These are phyloP conservation scores for Vanrija humicola DNA, from an alignment of 1,284 basidiomycete genomes.

Conservation along the genomic window DNA sequence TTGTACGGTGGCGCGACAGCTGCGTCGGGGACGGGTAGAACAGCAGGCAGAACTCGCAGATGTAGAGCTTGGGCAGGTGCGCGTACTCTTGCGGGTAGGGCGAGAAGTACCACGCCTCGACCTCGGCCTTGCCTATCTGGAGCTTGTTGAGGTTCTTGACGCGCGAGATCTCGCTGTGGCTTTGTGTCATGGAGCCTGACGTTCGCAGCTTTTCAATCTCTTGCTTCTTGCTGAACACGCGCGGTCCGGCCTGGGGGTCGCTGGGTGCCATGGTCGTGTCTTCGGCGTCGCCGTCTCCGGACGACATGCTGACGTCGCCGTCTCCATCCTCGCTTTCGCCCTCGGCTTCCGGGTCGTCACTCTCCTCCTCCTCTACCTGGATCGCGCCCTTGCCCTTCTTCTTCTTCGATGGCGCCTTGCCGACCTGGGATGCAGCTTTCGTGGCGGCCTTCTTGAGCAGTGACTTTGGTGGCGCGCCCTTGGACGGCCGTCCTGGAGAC, in stretches of 20 bases:
- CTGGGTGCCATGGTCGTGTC: slow-evolving; percentile 45
- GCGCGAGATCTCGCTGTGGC: slow-evolving; percentile 90
- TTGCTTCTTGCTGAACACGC: slow-evolving; percentile 85
- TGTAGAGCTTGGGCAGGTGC: slow-evolving; percentile 87
- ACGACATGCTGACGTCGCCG: slow-evolving; percentile 55
- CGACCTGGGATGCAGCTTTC: slow-evolving; percentile 55
- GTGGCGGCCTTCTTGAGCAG: slow-evolving; percentile 71
- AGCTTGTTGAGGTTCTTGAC: slow-evolving; percentile 98
- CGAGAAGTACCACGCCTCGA: slow-evolving; percentile 99
- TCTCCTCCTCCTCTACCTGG: slow-evolving; percentile 50
- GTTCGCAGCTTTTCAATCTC: slow-evolving; percentile 98
- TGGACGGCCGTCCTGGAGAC: slow-evolving; percentile 20
- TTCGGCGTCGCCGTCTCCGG: slow-evolving; percentile 44
- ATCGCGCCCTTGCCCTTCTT: slow-evolving; percentile 23
- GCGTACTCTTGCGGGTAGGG: slow-evolving; percentile 98
- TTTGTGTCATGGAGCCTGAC: slow-evolving; percentile 98
- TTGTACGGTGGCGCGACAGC: slow-evolving; percentile 82
- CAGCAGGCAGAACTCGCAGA: slow-evolving; percentile 97
- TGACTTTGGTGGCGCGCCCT: slow-evolving; percentile 42
- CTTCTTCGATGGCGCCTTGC: slow-evolving; percentile 48
- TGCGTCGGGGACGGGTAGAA: slow-evolving; percentile 85
- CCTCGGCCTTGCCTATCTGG: slow-evolving; percentile 92
- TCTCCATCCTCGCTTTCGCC: slow-evolving; percentile 58
- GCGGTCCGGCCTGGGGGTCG: slow-evolving; percentile 47
- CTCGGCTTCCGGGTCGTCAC: slow-evolving; percentile 44